Evolutionary conservation across 2,329 filamentous ascomycete genomes (phyloP).

Genomic region (Colletotrichum theobromicola): DNA sequence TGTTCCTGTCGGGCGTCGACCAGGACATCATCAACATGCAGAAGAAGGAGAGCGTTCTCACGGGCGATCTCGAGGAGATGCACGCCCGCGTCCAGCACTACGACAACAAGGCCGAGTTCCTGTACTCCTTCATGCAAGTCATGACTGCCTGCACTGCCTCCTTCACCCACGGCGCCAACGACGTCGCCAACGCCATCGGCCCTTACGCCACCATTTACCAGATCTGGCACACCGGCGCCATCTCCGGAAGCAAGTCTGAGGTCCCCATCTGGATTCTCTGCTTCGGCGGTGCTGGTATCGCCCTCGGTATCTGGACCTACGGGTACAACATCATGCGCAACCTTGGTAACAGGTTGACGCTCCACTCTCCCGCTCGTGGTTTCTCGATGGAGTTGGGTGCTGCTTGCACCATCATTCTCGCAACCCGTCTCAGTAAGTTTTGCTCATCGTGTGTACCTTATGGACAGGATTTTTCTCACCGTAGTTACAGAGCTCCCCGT

Average conservation of each 20-base stretch:
- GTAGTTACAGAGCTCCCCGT: constrained; percentile 49
- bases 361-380: constrained; percentile 60
- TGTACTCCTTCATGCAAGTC: constrained; percentile 65
- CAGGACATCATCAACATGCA: constrained; percentile 35
- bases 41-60: constrained; percentile 45
- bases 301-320: constrained; percentile 54
- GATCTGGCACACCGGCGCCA: constrained; percentile 57
- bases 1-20: constrained; percentile 46
- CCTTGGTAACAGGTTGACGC: constrained; percentile 62
- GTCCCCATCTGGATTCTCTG: constrained; percentile 65
- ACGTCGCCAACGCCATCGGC: constrained; percentile 67
- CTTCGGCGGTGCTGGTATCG: constrained; percentile 37
- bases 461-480: background rate
- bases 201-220: constrained; percentile 68
- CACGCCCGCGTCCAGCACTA: constrained; percentile 64
- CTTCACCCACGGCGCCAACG: constrained; percentile 71
- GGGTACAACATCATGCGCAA: constrained; percentile 65
- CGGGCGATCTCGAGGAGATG: constrained; percentile 57
- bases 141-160: constrained; percentile 67
- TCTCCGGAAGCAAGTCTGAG: constrained; percentile 45
- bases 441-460: background rate
- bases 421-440: constrained; percentile 57
- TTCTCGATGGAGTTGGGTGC: constrained; percentile 55
- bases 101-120: constrained; percentile 66
- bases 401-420: constrained; percentile 67